Evolutionary conservation across 1,284 basidiomycete genomes (phyloP).

Genomic region (Austroboletus novae-zelandiae): DNA sequence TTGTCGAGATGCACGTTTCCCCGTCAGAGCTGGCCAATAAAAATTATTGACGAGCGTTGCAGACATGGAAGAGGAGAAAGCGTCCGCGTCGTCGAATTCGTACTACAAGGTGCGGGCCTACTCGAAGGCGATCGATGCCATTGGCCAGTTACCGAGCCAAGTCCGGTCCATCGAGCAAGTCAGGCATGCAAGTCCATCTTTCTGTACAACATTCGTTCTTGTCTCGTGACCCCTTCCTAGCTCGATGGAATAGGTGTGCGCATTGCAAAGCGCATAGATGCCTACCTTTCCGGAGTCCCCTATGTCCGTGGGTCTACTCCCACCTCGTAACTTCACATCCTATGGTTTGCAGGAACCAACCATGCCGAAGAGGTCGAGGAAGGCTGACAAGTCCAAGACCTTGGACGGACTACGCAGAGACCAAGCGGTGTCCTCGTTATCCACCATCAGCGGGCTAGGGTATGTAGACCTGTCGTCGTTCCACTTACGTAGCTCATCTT

Average conservation of each 20-base stretch:
- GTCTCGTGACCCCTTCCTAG: slow-evolving; percentile 27
- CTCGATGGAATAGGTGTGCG: slow-evolving; percentile 42
- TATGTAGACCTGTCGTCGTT: slow-evolving; percentile 20
- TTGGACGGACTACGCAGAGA: slow-evolving; percentile 22
- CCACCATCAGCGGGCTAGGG: slow-evolving; percentile 21
- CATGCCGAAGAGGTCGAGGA: slow-evolving; percentile 12
- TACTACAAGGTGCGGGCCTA: slow-evolving; percentile 56
- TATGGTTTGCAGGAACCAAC: slow-evolving; percentile 16
- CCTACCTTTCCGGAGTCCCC: slow-evolving; percentile 34
- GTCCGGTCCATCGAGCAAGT: slow-evolving; percentile 44
- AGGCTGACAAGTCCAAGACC: slow-evolving; percentile 13
- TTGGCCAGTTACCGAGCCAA: slow-evolving; percentile 39
- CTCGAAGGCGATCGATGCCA: slow-evolving; percentile 42
- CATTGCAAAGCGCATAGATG: slow-evolving; percentile 42
- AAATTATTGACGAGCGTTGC: background rate
- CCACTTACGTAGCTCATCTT: background rate
- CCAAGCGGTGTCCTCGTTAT: slow-evolving; percentile 16
- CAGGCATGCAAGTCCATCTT: slow-evolving; percentile 18
- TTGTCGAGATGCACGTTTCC: slow-evolving; percentile 38
- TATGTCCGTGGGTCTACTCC: slow-evolving; percentile 35
- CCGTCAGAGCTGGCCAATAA: background rate
- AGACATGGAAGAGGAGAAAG: slow-evolving; percentile 46
- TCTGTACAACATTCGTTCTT: background rate
- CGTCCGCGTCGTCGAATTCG: slow-evolving; percentile 36
- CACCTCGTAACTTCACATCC: slow-evolving; percentile 4